Evolutionary conservation across 805 yeast species (phyloP).

Genomic region (Metschnikowia koreensis): DNA sequence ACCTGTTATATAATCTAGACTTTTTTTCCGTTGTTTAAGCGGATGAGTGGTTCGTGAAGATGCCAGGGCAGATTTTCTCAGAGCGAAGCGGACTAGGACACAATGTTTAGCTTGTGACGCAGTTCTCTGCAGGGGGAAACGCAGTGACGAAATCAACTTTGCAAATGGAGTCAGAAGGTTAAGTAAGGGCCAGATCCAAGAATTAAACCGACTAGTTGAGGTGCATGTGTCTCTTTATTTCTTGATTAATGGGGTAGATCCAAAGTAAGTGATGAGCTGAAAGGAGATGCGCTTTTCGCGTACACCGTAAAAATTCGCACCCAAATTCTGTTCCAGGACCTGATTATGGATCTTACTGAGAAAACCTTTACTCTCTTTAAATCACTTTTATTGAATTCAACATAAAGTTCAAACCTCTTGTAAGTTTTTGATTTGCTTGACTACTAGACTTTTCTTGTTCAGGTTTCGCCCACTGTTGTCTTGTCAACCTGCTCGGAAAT

Average conservation of each 20-base stretch:
- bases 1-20: slow-evolving; percentile 4
- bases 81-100: slow-evolving; percentile 9
- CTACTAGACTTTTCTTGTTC: no score
- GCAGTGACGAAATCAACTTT: slow-evolving; percentile 11
- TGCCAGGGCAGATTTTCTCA: slow-evolving; percentile 4
- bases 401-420: no score
- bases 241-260: neutral
- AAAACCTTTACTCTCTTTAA: no score
- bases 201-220: neutral
- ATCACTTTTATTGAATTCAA: no score
- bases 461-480: no score
- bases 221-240: neutral
- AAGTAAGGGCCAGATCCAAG: neutral
- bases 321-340: no score
- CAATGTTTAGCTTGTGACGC: slow-evolving; percentile 4
- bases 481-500: no score
- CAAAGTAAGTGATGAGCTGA: neutral
- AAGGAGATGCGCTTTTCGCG: neutral
- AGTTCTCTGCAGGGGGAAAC: slow-evolving; percentile 6
- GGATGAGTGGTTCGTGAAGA: neutral
- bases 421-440: no score
- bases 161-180: neutral
- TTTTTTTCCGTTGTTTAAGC: neutral
- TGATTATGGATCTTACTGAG: no score
- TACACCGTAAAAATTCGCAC: no score